Conservation (phyloP, 2,329 filamentous ascomycete genomes). For the Diaporthe caulivora region DNA sequence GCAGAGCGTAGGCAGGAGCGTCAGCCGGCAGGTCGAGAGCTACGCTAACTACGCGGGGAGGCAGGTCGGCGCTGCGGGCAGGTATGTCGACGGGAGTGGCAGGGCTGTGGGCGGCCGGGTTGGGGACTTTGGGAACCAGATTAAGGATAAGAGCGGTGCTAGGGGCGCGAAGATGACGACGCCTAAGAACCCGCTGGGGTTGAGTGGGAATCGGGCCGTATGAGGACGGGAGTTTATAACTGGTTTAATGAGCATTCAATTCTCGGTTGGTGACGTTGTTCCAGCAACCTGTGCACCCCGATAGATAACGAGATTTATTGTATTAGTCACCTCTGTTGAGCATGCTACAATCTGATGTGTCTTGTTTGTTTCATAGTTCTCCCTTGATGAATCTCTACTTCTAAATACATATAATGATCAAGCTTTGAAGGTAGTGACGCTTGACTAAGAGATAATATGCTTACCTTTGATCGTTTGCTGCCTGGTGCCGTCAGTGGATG, state of each 20-base stretch:
- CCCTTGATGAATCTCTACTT: background rate
- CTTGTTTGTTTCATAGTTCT: background rate
- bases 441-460: background rate
- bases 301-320: too few species aligned
- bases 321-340: background rate
- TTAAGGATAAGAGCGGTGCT: conserved; percentile 36
- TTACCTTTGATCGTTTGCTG: background rate
- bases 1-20: conserved; percentile 26
- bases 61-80: conserved; percentile 32
- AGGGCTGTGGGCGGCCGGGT: conserved; percentile 35
- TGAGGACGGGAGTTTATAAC: background rate
- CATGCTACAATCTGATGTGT: too few species aligned
- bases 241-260: background rate
- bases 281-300: background rate
- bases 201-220: conserved; percentile 34
- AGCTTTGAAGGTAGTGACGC: background rate
- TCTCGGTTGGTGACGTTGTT: background rate
- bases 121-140: conserved; percentile 34
- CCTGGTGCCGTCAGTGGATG: background rate
- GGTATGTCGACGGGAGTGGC: conserved; percentile 35
- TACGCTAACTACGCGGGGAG: conserved; percentile 31
- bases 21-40: conserved; percentile 30
- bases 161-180: conserved; percentile 38
- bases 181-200: conserved; percentile 32
- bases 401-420: background rate